Base-by-base conservation (phyloP, 768 basidiomycete genomes). In the Boletus pseudo-olivaceus region DNA sequence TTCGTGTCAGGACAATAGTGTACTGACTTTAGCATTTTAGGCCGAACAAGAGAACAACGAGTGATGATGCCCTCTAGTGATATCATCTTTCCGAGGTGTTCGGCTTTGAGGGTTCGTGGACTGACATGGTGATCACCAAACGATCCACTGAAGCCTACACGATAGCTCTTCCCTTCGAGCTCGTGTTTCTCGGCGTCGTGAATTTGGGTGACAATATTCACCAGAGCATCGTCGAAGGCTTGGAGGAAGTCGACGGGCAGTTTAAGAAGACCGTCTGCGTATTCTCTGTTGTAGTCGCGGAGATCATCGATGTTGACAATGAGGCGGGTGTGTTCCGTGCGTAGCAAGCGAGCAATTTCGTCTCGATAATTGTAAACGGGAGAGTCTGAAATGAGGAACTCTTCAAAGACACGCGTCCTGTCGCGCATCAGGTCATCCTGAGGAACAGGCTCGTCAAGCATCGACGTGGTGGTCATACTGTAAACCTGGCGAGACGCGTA, bases 71-170 rank as follows among this genome's bases (percentile, higher is more conserved):
- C 97, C 75, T 99, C 97, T 33, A 99, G 71, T 33, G 90, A 94
- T 66, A 98, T 91, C 93, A 98, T 93, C 73, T 88, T 93, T 46
- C 93, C 91, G 19, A 99, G 82, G 70, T 98, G 88, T 56, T 83
- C 80, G 30, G 93, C 89, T 53, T 85, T 82, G 47, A 99, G 81
- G 17, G 93, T 93, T 8, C 97, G 81, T 44, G 97, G 97, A 72
- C 89, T 98, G 70, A 95, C 90, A 71, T 98, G 95, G 72, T 98
- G 92, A 73, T 98, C 96, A 42, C 97, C 97, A 71, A 99, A 99
- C 7, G 92, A 95, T 47, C 97, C 97, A 62, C 90, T 88, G 70
- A 98, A 85, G 23, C 95, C 97, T 53, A 98, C 79, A 61, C 88
- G 87, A 73, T 85, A 98, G 60, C 78, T 82, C 68, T 88, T 95